A percentile compares a stretch with the other conserved stretches of the same genome.
Conservation (phyloP, 176 grass and related monocot genomes). For the Bromus sterilis region DNA sequence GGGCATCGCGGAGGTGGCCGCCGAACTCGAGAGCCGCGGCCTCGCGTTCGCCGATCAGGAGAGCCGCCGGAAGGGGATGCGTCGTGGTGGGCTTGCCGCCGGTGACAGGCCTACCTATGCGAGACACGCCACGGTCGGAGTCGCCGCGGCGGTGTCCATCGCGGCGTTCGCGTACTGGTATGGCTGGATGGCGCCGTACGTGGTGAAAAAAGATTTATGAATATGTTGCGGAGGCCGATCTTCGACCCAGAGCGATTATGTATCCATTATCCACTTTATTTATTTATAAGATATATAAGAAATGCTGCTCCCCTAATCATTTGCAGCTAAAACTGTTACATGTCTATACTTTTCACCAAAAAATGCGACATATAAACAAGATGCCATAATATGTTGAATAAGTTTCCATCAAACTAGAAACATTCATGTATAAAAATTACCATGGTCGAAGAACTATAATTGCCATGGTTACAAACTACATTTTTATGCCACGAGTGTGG, state of each 20-base stretch:
- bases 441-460: too few relatives aligned
- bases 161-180: conserved; percentile 62
- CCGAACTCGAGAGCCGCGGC: conserved; percentile 47
- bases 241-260: neutral
- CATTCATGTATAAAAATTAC: too few relatives aligned
- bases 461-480: too few relatives aligned
- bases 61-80: neutral
- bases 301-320: too few relatives aligned
- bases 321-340: too few relatives aligned
- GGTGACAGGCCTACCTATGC: conserved; percentile 1
- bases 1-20: conserved; percentile 19
- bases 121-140: conserved; percentile 40
- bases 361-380: too few relatives aligned
- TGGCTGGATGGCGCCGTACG: conserved; percentile 24
- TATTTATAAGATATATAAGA: too few relatives aligned
- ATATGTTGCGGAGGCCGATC: neutral
- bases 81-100: neutral
- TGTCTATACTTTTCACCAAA: too few relatives aligned
- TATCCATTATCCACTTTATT: neutral
- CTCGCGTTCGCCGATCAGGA: conserved; percentile 37
- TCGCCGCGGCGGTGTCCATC: conserved; percentile 46
- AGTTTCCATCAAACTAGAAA: too few relatives aligned
- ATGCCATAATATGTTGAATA: too few relatives aligned
- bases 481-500: too few relatives aligned
- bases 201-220: conserved; percentile 20